phyloP scores from a whole-genome alignment of 1,284 basidiomycete species.

The Neolentinus lepideus region DNA sequence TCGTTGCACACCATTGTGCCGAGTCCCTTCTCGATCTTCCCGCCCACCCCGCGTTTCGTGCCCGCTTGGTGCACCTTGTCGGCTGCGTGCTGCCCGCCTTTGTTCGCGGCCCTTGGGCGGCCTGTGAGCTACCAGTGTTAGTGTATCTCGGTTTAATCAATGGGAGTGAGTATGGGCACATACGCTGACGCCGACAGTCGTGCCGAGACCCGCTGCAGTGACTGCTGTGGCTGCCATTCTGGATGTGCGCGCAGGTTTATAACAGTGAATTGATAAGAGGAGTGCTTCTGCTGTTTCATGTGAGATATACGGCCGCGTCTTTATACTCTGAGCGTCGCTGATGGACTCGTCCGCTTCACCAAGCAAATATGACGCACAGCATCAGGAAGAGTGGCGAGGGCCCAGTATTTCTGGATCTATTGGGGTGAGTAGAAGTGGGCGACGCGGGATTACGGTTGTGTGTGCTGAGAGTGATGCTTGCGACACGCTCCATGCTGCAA shows the following conservation, averaged over 20 bases:
- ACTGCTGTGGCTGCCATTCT: neutral
- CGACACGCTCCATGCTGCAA: neutral
- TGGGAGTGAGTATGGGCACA: neutral
- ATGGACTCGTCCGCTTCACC: too few relatives aligned
- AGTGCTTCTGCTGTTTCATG: neutral
- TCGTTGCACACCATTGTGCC: neutral
- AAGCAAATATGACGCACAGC: too few relatives aligned
- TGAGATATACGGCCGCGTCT: neutral
- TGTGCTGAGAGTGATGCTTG: too few relatives aligned
- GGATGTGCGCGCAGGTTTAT: neutral
- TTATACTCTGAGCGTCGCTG: too few relatives aligned
- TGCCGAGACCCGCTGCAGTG: neutral
- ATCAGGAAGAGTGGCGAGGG: too few relatives aligned
- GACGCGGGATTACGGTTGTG: too few relatives aligned
- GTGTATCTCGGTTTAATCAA: neutral
- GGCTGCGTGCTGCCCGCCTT: neutral
- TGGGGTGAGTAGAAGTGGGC: too few relatives aligned
- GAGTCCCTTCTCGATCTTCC: neutral
- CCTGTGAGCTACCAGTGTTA: neutral
- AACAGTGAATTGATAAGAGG: neutral
- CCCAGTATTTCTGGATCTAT: too few relatives aligned
- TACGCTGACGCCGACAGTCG: neutral
- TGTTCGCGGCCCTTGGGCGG: neutral
- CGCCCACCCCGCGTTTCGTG: neutral
- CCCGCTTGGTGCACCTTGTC: neutral